These are phyloP conservation scores for Marchantia paleacea DNA, from an alignment of 225 moss, liverwort and hornwort genomes.

Conservation along the genomic window DNA sequence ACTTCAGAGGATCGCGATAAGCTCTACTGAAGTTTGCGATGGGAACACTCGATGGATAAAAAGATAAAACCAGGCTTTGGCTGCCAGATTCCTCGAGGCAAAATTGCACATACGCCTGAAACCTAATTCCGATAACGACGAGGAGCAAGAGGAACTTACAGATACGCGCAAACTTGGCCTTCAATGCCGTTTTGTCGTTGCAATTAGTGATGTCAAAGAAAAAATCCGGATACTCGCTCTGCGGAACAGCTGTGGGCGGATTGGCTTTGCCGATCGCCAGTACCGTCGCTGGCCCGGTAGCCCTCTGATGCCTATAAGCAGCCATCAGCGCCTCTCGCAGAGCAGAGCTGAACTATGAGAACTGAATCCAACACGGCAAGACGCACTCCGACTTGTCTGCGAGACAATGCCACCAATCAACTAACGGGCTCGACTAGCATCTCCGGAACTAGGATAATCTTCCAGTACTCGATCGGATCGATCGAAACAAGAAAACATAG, in stretches of 20 bases:
- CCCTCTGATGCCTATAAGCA: constrained; percentile 24
- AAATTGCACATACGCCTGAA: neutral
- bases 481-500: neutral
- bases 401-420: neutral
- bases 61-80: no score
- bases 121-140: neutral
- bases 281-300: constrained; percentile 32
- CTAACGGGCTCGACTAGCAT: neutral
- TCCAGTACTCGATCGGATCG: neutral
- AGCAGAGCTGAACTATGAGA: neutral
- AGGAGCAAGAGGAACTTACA: constrained; percentile 19
- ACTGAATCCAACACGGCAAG: neutral
- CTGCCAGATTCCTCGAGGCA: neutral
- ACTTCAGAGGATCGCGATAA: neutral
- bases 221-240: constrained; percentile 41
- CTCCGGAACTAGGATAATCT: neutral
- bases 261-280: constrained; percentile 41
- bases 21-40: neutral
- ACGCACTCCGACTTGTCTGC: neutral
- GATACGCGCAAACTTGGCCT: constrained; percentile 40
- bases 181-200: constrained; percentile 35
- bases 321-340: neutral
- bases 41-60: neutral
- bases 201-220: constrained; percentile 45
- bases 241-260: constrained; percentile 38